These are phyloP conservation scores for Geotrichum citri-aurantii DNA, from an alignment of 1,139 yeast species.

Conservation along the genomic window DNA sequence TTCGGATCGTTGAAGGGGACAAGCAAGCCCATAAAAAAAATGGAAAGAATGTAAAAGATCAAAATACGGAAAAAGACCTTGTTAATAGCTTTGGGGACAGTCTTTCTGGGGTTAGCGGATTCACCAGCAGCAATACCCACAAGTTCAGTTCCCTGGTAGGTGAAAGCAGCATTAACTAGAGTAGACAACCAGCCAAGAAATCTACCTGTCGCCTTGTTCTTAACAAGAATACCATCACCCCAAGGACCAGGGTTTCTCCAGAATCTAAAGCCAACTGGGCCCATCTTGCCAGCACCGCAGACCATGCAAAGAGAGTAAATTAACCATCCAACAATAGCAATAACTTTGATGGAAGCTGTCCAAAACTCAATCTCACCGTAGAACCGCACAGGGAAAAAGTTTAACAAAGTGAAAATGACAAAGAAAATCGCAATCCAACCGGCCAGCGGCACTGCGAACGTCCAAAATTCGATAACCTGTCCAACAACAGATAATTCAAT, in stretches of 20 bases:
- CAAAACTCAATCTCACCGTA: slow-evolving; percentile 36
- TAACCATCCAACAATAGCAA: slow-evolving; percentile 57
- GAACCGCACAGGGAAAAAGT: slow-evolving; percentile 36
- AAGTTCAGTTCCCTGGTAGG: slow-evolving; percentile 73
- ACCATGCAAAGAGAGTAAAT: slow-evolving; percentile 63
- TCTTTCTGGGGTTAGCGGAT: slow-evolving; percentile 66
- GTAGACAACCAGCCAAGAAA: slow-evolving; percentile 55
- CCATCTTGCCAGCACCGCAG: slow-evolving; percentile 64
- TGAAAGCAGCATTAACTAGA: slow-evolving; percentile 64
- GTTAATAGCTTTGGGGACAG: slow-evolving; percentile 72
- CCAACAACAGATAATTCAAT: slow-evolving; percentile 57
- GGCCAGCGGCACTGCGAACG: slow-evolving; percentile 48
- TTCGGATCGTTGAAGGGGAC: slow-evolving; percentile 57
- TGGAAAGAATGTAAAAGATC: slow-evolving; percentile 60
- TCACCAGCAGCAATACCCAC: slow-evolving; percentile 73
- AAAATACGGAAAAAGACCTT: slow-evolving; percentile 72
- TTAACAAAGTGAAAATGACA: slow-evolving; percentile 29
- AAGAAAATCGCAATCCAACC: slow-evolving; percentile 30
- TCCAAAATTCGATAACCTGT: slow-evolving; percentile 56
- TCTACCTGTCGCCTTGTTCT: slow-evolving; percentile 46
- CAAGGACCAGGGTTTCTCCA: slow-evolving; percentile 62
- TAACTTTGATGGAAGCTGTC: slow-evolving; percentile 42
- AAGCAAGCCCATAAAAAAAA: slow-evolving; percentile 56
- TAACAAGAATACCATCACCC: slow-evolving; percentile 49
- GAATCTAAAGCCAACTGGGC: slow-evolving; percentile 70